These are phyloP conservation scores for Salisapilia sapeloensis DNA, from an alignment of 352 stramenopile genomes.

Conservation along the genomic window DNA sequence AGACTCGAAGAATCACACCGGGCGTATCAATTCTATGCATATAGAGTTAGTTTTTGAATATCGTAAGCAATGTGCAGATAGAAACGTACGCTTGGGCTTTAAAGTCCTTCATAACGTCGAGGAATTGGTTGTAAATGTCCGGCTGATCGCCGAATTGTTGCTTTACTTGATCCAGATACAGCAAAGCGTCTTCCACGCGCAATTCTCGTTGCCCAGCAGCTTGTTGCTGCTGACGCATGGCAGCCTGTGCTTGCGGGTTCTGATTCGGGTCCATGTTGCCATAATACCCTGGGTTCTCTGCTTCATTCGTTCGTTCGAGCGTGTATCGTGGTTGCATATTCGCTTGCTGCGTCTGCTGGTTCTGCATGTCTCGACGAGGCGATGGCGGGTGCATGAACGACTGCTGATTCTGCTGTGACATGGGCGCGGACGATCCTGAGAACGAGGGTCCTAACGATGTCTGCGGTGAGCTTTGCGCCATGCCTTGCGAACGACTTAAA, in stretches of 20 bases:
- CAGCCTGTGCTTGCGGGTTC: constrained; percentile 11
- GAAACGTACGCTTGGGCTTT: constrained; percentile 85
- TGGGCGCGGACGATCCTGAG: no score
- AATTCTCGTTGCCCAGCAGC: constrained; percentile 63
- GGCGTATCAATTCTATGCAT: constrained; percentile 91
- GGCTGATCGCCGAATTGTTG: constrained; percentile 98
- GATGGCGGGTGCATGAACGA: constrained; percentile 23
- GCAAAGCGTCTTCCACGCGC: constrained; percentile 96
- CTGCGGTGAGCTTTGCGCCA: no score
- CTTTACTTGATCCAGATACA: constrained; percentile 99
- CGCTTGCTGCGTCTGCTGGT: constrained; percentile 4
- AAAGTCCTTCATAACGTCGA: constrained; percentile 99
- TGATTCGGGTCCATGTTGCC: no score
- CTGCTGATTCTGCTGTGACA: no score
- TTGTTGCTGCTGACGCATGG: constrained; percentile 6
- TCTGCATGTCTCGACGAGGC: constrained; percentile 13
- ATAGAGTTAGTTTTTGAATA: constrained; percentile 3
- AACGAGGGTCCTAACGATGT: no score
- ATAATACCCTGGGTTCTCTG: constrained; percentile 12
- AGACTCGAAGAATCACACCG: constrained; percentile 96
- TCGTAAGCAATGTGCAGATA: not conserved
- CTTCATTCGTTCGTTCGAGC: constrained; percentile 30
- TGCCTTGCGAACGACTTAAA: no score
- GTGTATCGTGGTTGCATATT: constrained; percentile 26
- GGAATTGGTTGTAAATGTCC: constrained; percentile 99